Evolutionary conservation across 75 land plant genomes (phyloP).

Genomic region (Pinus taeda): DNA sequence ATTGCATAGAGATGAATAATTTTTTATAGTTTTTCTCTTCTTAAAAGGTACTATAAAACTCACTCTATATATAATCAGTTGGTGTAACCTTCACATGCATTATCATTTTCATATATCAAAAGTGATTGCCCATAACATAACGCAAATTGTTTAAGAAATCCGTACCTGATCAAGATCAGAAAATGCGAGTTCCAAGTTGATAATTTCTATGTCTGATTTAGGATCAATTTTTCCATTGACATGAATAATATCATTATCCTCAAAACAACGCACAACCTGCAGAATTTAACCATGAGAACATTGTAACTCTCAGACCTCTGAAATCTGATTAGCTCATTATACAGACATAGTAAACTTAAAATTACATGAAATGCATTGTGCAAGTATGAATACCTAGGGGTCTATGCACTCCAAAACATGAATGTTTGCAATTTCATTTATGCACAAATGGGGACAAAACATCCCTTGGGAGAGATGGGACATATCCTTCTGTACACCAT

Average conservation of each 20-base stretch:
- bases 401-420: too few relatives aligned
- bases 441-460: too few relatives aligned
- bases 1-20: too few relatives aligned
- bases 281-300: not conserved
- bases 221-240: slow-evolving; percentile 98
- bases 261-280: slow-evolving; percentile 98
- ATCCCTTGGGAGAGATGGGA: too few relatives aligned
- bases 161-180: slow-evolving; percentile 94
- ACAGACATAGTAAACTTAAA: not conserved
- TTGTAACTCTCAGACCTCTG: not conserved
- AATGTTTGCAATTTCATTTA: too few relatives aligned
- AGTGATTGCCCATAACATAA: not conserved
- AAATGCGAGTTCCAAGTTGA: slow-evolving; percentile 92
- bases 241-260: slow-evolving; percentile 94
- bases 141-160: not conserved
- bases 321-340: not conserved
- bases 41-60: too few relatives aligned
- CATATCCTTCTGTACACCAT: too few relatives aligned
- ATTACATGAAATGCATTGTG: not conserved
- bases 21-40: too few relatives aligned
- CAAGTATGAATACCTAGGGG: too few relatives aligned
- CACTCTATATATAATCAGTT: not conserved
- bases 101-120: not conserved
- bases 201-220: slow-evolving; percentile 91
- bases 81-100: not conserved